phyloP scores from a whole-genome alignment of 345 rosid genomes.

The Boechera divaricarpa region DNA sequence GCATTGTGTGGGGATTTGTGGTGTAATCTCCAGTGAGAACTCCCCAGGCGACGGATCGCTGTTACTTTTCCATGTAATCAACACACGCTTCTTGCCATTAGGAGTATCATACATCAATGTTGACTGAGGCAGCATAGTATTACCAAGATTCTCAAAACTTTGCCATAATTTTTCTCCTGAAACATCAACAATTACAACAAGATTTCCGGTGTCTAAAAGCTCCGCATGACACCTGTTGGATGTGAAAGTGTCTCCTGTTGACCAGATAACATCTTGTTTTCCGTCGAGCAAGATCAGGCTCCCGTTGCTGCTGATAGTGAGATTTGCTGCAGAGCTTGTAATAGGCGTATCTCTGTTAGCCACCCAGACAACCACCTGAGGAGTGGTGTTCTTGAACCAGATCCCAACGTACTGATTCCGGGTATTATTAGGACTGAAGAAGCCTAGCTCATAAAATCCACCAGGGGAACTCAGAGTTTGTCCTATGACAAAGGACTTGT shows the following conservation, averaged over 20 bases:
- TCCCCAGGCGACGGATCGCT: constrained; percentile 53
- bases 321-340: constrained; percentile 25
- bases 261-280: constrained; percentile 38
- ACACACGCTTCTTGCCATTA: not conserved
- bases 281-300: constrained; percentile 28
- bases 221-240: constrained; percentile 49
- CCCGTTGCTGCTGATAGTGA: constrained; percentile 37
- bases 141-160: constrained; percentile 43
- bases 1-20: constrained; percentile 43
- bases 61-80: constrained; percentile 50
- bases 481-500: constrained; percentile 34
- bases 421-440: constrained; percentile 35
- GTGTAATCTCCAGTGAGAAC: constrained; percentile 18
- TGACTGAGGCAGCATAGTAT: constrained; percentile 39
- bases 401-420: constrained; percentile 45
- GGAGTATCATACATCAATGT: constrained; percentile 10
- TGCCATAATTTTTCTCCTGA: constrained; percentile 35
- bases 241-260: constrained; percentile 6
- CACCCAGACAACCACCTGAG: constrained; percentile 50
- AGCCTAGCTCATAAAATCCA: constrained; percentile 44
- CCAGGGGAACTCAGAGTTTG: constrained; percentile 38
- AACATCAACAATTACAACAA: constrained; percentile 54
- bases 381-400: constrained; percentile 43
- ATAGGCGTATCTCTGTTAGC: constrained; percentile 55
- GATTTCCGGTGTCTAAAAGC: constrained; percentile 65